A percentile compares a stretch with the other conserved stretches of the same genome.
Evolutionary conservation across 2,329 filamentous ascomycete genomes (phyloP).

Genomic region (Phialemonium atrogriseum): DNA sequence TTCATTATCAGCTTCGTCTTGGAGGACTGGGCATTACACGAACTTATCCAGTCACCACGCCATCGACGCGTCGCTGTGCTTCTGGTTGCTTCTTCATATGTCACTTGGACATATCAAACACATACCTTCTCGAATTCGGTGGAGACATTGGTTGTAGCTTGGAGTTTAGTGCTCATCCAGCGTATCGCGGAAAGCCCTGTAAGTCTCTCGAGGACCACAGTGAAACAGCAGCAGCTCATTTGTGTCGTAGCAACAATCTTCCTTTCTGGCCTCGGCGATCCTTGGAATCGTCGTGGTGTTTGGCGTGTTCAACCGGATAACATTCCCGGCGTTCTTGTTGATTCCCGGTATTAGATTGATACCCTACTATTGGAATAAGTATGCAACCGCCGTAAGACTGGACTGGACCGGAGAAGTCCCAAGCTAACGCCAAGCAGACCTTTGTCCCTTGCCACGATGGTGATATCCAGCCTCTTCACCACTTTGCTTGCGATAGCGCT

Average conservation of each 20-base stretch:
- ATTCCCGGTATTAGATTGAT: conserved; percentile 77
- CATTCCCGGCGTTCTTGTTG: conserved; percentile 86
- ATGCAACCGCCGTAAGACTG: too few relatives aligned
- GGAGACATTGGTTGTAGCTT: conserved; percentile 85
- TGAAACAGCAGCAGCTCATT: conserved; percentile 15
- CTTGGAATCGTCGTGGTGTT: conserved; percentile 77
- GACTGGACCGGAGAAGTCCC: too few relatives aligned
- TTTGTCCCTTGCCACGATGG: conserved; percentile 53
- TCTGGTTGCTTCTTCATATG: conserved; percentile 89
- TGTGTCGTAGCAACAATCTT: conserved; percentile 56
- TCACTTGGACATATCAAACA: conserved; percentile 97
- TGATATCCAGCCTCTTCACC: conserved; percentile 58
- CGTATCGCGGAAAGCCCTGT: conserved; percentile 76
- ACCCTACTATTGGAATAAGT: conserved; percentile 79
- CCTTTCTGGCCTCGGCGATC: conserved; percentile 65
- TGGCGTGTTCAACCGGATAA: conserved; percentile 93
- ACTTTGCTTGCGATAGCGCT: conserved; percentile 65
- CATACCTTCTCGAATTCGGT: conserved; percentile 98
- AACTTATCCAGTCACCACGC: conserved; percentile 70
- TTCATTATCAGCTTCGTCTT: conserved; percentile 92
- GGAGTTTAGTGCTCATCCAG: conserved; percentile 86
- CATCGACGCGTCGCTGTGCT: conserved; percentile 67
- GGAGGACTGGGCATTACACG: conserved; percentile 95
- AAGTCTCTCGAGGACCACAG: conserved; percentile 22
- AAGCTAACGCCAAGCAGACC: conserved; percentile 32